Conservation (phyloP, 805 yeast genomes). For the Groenewaldozyma tartarivorans region DNA sequence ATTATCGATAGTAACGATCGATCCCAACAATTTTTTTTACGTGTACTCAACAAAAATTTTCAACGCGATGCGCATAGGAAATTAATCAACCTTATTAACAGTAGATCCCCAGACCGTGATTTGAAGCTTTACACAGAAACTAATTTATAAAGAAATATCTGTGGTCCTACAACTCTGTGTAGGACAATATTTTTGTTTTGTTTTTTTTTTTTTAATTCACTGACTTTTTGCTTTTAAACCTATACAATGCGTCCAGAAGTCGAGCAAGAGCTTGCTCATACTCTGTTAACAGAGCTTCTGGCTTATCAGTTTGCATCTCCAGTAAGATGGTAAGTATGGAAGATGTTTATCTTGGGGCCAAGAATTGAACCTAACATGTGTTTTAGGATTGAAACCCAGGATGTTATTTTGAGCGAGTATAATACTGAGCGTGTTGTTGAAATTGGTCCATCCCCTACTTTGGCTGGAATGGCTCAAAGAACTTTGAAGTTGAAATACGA, state of each 20-base stretch:
- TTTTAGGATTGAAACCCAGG: slow-evolving; percentile 90
- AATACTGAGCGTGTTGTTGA: slow-evolving; percentile 97
- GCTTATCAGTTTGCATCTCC: slow-evolving; percentile 99
- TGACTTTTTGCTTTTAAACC: no score
- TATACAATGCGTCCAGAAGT: slow-evolving; percentile 75
- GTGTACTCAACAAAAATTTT: no score
- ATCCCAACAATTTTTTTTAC: no score
- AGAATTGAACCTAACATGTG: no score
- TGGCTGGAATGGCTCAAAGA: slow-evolving; percentile 98
- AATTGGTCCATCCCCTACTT: slow-evolving; percentile 97
- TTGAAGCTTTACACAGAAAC: no score
- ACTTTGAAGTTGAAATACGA: slow-evolving; percentile 93
- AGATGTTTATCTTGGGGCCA: not conserved
- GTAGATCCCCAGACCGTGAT: no score
- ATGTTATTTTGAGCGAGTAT: slow-evolving; percentile 86
- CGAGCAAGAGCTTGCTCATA: slow-evolving; percentile 95
- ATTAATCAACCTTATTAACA: no score
- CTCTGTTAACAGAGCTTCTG: slow-evolving; percentile 84
- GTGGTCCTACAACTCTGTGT: no score
- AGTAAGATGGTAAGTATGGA: slow-evolving; percentile 74
- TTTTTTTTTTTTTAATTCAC: not conserved
- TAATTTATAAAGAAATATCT: no score
- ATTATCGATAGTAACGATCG: no score
- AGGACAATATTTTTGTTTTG: not conserved
- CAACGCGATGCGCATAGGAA: no score